Percentiles rank a stretch among this genome's conserved stretches.
Evolutionary conservation across 805 yeast genomes (phyloP).

Genomic region (Suhomyces emberorum): DNA sequence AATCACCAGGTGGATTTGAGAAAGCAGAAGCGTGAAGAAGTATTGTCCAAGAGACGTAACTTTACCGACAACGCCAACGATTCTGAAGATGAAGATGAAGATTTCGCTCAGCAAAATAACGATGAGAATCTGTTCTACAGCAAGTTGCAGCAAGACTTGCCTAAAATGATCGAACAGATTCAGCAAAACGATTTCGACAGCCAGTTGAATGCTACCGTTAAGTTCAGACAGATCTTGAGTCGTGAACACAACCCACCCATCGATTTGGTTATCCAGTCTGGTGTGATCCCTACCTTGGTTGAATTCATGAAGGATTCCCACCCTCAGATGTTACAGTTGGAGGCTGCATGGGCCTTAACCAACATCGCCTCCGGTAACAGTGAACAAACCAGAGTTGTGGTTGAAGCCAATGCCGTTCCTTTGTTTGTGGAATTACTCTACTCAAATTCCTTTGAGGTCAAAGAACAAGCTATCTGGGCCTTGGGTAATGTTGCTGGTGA

Average conservation of each 20-base stretch:
- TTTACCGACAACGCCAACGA: constrained; percentile 44
- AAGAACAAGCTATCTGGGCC: constrained; percentile 99
- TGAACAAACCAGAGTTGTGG: constrained; percentile 85
- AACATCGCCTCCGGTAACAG: constrained; percentile 94
- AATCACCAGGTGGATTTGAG: constrained; percentile 95
- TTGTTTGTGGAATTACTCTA: constrained; percentile 76
- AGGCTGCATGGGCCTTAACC: constrained; percentile 99
- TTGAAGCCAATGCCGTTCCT: constrained; percentile 93
- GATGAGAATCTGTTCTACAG: constrained; percentile 41
- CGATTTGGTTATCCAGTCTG: constrained; percentile 85
- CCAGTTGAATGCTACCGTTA: constrained; percentile 85
- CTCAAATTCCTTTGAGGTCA: constrained; percentile 83
- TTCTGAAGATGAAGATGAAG: constrained; percentile 41
- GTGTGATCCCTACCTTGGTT: constrained; percentile 90
- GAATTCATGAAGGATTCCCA: constrained; percentile 71
- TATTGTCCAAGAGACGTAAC: constrained; percentile 89
- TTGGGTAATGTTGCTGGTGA: constrained; percentile 99
- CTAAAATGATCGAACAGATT: constrained; percentile 80
- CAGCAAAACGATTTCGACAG: constrained; percentile 70
- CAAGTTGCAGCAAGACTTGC: constrained; percentile 59
- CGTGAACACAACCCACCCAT: constrained; percentile 97
- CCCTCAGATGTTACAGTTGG: constrained; percentile 86
- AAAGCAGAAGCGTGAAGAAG: constrained; percentile 95
- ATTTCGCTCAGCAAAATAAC: constrained; percentile 41
- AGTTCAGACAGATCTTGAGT: constrained; percentile 88